phyloP scores from a whole-genome alignment of 176 grass and related monocot genomes.

The Zoysia pacifica region DNA sequence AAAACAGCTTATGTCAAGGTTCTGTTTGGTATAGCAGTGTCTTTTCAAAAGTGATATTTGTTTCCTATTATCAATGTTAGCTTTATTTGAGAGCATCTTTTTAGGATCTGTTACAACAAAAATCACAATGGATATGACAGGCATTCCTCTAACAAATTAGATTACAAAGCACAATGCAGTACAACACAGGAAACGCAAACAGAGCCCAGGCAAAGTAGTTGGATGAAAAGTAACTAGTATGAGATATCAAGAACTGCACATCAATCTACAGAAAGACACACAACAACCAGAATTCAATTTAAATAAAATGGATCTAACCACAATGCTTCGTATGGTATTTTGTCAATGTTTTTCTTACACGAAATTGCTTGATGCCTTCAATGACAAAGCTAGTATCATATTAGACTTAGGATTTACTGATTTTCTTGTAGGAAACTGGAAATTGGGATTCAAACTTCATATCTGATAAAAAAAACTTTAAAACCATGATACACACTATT shows the following conservation, averaged over 20 bases:
- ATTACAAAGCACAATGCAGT: no score
- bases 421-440: background rate
- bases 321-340: background rate
- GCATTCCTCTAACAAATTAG: no score
- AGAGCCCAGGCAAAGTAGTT: background rate
- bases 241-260: background rate
- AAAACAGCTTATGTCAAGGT: slow-evolving; percentile 33
- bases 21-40: no score
- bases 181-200: no score
- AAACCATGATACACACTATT: background rate
- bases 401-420: background rate
- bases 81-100: no score
- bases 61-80: no score
- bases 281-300: slow-evolving; percentile 5
- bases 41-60: no score
- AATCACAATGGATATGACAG: no score
- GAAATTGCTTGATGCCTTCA: slow-evolving; percentile 2
- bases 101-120: no score
- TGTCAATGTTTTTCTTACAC: background rate
- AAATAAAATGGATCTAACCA: slow-evolving; percentile 15
- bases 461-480: slow-evolving; percentile 15
- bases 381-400: slow-evolving; percentile 16
- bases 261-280: slow-evolving; percentile 24
- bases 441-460: slow-evolving; percentile 21
- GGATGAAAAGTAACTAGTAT: slow-evolving; percentile 18